Base-by-base conservation (phyloP, 2,329 filamentous ascomycete species). In the Zymoseptoria crescenta region DNA sequence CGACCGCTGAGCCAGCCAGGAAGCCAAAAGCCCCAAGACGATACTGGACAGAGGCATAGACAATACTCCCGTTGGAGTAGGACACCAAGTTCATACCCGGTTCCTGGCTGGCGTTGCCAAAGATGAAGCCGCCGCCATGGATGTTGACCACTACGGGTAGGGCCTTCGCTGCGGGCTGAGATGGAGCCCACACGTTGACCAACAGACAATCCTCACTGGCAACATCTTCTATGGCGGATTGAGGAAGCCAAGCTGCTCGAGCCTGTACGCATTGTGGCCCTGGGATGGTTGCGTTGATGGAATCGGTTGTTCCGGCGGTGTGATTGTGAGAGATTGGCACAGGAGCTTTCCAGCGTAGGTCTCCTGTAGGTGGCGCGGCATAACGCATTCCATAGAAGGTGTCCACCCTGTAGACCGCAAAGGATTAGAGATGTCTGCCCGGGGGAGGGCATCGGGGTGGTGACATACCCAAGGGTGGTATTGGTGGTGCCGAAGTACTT, bases 81-180 rank as follows among this genome's bases (percentile, higher is more conserved):
- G 77, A 69, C 29, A 86, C 77, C n/a, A 91, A 72, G 0, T 80
- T 82, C 0, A 78, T 79, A 0, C 82, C 85, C 20, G 20, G 20
- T 62, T 89, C 82, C 64, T 81, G 77, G 61, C 85, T 76, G 13
- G 72, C 64, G 57, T 75, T 76, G 8, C 72, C 71, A 58, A 74
- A 80, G 1, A 82, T 61, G 71, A 78, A 76, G 4, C 73, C 74
- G 24, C 75, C 75, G 24, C 75, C 75, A 50, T 76, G 80, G 50
- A 84, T 80, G 64, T 77, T 83, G 65, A 83, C 77, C 67, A 81
- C 87, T 0, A 91, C 87, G 0, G 87, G 87, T 4, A 89, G 73
- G 8, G 7, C n/a, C 10, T 51, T 19, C 24, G 49, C 20, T 7
- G 19, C 49, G 8, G 49, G 49, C 13, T 57, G 51, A 9, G 24